Evolutionary conservation across 345 rosid genomes (phyloP), one percentile per base, ranked within the genome.

Genomic region (Gossypium herbaceum): DNA sequence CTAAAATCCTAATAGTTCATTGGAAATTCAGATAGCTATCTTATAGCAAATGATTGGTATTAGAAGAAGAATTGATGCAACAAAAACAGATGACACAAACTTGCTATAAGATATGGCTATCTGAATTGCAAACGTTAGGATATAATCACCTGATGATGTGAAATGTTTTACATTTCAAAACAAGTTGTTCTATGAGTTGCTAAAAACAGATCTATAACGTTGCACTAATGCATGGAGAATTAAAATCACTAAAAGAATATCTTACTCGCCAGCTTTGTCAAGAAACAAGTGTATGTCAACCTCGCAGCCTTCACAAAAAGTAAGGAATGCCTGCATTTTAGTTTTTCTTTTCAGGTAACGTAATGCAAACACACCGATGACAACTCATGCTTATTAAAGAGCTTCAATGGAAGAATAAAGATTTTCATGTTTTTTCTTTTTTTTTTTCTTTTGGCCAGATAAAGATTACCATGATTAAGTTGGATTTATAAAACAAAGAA

Each of bases 261-360:
- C 98, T 88, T 95, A 91, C 98, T 93, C 93, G 83, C 98, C 97
- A 74, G 92, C 85, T 80, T 95, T 93, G 82, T 93, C 94, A 75
- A 91, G 86, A 75, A 84, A 90, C 48, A 91, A 77, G 76, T 91
- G 93, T 75, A 93, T 90, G 80, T 93, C 98, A 4, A 87, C 89
- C 84, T 95, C 99, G 74, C 94, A 91, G 58, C 97, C 92, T 76
- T 93, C 98, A 9, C 97, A 89, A 75, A 95, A 91, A 68, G 97
- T 79, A 72, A 93, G 88, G 82, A 95, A 92, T 54, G 99, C 99
- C 96, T 95, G 87, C 60, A 82, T 76, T 57, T 66, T 13, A 59
- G 59, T 39, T 71, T 52, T 56, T 22, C 12, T 57, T 57, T 56
- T 71, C 3, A 20, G 47, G n/a, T 10, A 71, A 71, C 15, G 41